A percentile compares a stretch with the other conserved stretches of the same genome.
Conservation (phyloP, 495 filamentous ascomycete genomes). For the Tuber calosporum region DNA sequence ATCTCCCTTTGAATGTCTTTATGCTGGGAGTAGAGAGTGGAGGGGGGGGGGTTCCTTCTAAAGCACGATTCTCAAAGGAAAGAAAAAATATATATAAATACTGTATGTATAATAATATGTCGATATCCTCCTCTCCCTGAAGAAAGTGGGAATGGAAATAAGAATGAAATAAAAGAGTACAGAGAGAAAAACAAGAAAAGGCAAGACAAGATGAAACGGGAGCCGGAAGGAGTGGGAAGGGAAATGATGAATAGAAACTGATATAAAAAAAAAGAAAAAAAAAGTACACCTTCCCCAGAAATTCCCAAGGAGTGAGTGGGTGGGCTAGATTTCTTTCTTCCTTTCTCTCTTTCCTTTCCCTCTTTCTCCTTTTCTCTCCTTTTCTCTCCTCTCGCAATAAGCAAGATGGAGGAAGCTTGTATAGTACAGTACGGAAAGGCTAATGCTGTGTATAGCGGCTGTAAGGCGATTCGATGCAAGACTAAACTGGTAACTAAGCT, state of each 20-base stretch:
- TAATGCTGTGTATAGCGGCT: slow-evolving; percentile 18
- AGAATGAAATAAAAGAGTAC: slow-evolving; percentile 9
- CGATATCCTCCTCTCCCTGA: slow-evolving; percentile 1
- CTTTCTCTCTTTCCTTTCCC: not conserved
- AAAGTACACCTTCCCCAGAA: not conserved
- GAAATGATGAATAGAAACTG: not conserved
- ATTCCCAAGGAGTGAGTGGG: not conserved
- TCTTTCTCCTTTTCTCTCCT: not conserved
- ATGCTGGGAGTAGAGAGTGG: slow-evolving; percentile 4
- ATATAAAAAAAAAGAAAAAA: not conserved
- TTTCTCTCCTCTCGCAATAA: slow-evolving; percentile 17
- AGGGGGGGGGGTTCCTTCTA: slow-evolving; percentile 2
- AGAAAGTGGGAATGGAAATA: slow-evolving; percentile 15
- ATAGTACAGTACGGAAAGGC: not conserved
- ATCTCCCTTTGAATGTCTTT: not conserved
- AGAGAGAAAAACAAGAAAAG: not conserved
- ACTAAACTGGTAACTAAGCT: slow-evolving; percentile 23
- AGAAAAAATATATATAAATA: slow-evolving; percentile 7
- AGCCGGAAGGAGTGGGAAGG: not conserved
- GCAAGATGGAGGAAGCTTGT: slow-evolving; percentile 29
- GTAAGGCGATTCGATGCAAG: slow-evolving; percentile 36
- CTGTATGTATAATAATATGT: not conserved
- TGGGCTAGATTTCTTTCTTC: not conserved
- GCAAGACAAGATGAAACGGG: not conserved
- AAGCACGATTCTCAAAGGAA: slow-evolving; percentile 16